Conservation (phyloP, 257 asterid genomes). For the Euphrasia confusa region DNA sequence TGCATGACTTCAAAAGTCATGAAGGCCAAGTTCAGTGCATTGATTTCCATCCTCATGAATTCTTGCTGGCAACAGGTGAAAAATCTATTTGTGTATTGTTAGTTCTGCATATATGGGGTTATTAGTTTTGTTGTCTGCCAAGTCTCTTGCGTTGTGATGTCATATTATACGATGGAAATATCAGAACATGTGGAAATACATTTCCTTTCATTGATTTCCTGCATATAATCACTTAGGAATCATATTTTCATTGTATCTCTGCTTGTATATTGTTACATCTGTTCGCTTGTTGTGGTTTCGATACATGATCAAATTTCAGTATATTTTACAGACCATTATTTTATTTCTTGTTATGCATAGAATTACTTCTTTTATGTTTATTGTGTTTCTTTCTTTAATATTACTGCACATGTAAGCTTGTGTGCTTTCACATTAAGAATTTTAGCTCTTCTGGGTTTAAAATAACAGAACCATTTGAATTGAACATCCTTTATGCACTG, state of each 20-base stretch:
- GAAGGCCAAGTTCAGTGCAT: slow-evolving; percentile 95
- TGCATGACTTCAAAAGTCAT: slow-evolving; percentile 90
- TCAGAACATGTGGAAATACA: not conserved
- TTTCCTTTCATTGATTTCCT: slow-evolving; percentile 14
- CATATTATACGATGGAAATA: slow-evolving; percentile 7
- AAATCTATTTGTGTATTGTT: slow-evolving; percentile 24
- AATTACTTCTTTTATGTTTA: not conserved
- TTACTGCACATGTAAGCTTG: slow-evolving; percentile 5
- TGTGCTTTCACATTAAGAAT: not conserved
- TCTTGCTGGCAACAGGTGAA: slow-evolving; percentile 94
- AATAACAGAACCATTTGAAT: slow-evolving; percentile 18
- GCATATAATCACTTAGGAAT: slow-evolving; percentile 7
- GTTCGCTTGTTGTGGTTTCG: slow-evolving; percentile 14
- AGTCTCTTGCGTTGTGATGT: slow-evolving; percentile 16
- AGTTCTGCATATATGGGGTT: slow-evolving; percentile 15
- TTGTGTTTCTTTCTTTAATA: not conserved
- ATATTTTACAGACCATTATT: not conserved
- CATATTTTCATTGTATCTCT: slow-evolving; percentile 4
- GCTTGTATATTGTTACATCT: not conserved
- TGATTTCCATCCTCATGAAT: slow-evolving; percentile 95
- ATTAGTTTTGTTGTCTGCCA: slow-evolving; percentile 16
- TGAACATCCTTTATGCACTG: slow-evolving; percentile 8
- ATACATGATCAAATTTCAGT: slow-evolving; percentile 4
- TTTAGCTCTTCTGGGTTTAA: slow-evolving; percentile 11
- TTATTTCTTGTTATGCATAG: not conserved